Base-by-base conservation (phyloP, 148 eudicot species). In the Persicaria tinctoria region DNA sequence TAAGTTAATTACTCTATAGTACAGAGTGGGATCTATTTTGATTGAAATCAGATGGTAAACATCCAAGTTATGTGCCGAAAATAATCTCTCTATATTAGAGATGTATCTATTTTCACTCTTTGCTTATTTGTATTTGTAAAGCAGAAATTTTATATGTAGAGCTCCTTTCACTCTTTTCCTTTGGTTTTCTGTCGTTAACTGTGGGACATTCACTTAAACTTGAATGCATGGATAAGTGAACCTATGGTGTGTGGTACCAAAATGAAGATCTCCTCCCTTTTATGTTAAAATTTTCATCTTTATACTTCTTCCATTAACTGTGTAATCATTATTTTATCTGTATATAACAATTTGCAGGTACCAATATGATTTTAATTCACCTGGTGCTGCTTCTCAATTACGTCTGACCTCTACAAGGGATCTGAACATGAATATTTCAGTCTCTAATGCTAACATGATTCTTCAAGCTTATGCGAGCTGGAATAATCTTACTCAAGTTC, bases 391-490 rank as follows among this genome's bases (percentile, higher is more conserved):
- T 77, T 92, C 99, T 83, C 97, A 90, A 82, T 81, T 95, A 76
- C 93, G 99, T 46, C 80, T 95, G 73, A 90, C 89, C 49, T 86
- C 94, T 69, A 83, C 94, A 16, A 87, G 89, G 82, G 97, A 89
- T 73, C 88, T 95, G 77, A 95, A 92, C 80, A 73, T 95, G 82
- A 92, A 95, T 87, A 81, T 91, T 68, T 85, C 99, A 49, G 90
- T 91, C 56, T 90, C 94, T 64, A 95, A 92, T 84, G 88, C 89
- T 73, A 95, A 95, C 78, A 92, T 87, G 91, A 77, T 92, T 78
- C 86, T 92, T 68, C 99, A 95, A 87, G 99, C 99, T 78, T 95
- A 95, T 86, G 91, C 99, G 46, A 95, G 99, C 86, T 95, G 99
- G 99, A 82, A 81, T 76, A 90, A 91, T 83, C 97, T 95, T 78